Percentiles rank a stretch among this genome's conserved stretches.
Evolutionary conservation across 108 stramenopile species (phyloP).

Genomic region (Cyclotella sp.): DNA sequence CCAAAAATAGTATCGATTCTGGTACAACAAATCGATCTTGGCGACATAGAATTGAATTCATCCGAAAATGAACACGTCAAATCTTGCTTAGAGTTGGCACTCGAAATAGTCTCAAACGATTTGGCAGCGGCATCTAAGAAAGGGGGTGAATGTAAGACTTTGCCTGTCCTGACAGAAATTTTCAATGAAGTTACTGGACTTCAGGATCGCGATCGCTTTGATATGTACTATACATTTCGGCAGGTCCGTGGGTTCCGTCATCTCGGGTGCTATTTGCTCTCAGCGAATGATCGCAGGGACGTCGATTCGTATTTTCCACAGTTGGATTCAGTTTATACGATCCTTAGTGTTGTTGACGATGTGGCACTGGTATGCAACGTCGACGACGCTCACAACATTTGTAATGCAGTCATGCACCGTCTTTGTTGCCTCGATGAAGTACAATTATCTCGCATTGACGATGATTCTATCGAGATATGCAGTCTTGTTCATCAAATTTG

Average conservation of each 20-base stretch:
- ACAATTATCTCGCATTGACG: neutral
- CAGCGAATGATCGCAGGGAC: too few relatives aligned
- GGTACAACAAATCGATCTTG: neutral
- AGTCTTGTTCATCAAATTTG: neutral
- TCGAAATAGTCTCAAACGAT: neutral
- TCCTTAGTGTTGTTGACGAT: neutral
- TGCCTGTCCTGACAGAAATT: neutral
- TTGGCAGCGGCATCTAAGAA: neutral
- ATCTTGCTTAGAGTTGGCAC: neutral
- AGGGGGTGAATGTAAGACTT: neutral
- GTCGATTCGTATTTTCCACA: neutral
- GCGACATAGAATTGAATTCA: neutral
- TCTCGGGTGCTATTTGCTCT: neutral
- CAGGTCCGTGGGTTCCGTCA: neutral
- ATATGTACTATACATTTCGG: neutral
- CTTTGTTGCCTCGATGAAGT: neutral
- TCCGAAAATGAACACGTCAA: neutral
- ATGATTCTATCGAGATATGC: conserved; percentile 1
- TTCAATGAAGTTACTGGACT: neutral
- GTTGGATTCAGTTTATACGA: neutral
- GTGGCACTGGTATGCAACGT: neutral
- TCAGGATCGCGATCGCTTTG: neutral
- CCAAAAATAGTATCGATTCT: conserved; percentile 6
- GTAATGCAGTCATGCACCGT: neutral
- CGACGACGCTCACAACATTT: neutral